Conservation (phyloP, 352 stramenopile genomes). For the Detonula confervacea region DNA sequence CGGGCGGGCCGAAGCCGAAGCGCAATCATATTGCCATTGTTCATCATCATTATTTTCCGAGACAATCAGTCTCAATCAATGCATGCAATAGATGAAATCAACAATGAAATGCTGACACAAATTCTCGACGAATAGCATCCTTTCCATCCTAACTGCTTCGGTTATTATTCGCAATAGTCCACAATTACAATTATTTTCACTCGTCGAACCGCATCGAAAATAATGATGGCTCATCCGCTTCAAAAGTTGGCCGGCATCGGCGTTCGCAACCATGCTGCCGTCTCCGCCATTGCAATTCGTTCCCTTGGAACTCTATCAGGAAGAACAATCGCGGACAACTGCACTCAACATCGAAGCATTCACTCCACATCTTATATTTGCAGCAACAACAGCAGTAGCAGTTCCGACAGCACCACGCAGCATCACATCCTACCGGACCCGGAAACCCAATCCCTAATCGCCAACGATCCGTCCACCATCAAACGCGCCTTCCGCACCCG, state of each 20-base stretch:
- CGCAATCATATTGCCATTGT: no score
- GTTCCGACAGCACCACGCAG: constrained; percentile 9
- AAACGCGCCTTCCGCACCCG: constrained; percentile 72
- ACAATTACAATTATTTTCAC: no score
- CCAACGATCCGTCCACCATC: constrained; percentile 65
- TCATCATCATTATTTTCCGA: no score
- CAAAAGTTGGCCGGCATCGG: not conserved
- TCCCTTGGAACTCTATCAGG: not conserved
- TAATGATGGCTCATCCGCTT: constrained; percentile 3
- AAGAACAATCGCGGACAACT: not conserved
- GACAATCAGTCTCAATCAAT: not conserved
- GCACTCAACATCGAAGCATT: not conserved
- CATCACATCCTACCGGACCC: constrained; percentile 36
- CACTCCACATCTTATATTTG: not conserved
- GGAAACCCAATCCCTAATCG: constrained; percentile 2
- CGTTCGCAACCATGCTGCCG: constrained; percentile 4
- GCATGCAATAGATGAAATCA: not conserved
- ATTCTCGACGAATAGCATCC: not conserved
- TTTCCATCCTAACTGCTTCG: no score
- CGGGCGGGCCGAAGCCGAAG: not conserved
- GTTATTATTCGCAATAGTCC: not conserved
- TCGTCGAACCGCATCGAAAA: no score
- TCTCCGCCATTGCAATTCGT: constrained; percentile 4
- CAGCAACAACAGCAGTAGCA: not conserved
- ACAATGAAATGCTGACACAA: not conserved